Percentiles rank a stretch among this genome's conserved stretches.
These are phyloP conservation scores for Aspergillus incahuasiensis DNA, from an alignment of 495 filamentous ascomycete species.

Conservation along the genomic window DNA sequence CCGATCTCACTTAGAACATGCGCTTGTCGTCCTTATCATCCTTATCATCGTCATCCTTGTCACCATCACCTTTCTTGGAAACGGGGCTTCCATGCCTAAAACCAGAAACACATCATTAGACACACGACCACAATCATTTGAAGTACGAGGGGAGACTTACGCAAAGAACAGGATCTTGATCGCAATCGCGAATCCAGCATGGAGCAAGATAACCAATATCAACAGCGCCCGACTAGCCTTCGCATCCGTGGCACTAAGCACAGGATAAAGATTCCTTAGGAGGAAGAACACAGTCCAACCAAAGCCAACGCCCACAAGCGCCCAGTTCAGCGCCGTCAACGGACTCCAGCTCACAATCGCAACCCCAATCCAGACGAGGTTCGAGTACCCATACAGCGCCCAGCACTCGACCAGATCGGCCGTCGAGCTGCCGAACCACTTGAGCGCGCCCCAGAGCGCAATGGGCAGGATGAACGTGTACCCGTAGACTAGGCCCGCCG, in stretches of 20 bases:
- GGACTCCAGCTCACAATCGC: slow-evolving; percentile 87
- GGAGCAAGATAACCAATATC: slow-evolving; percentile 74
- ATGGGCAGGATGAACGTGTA: slow-evolving; percentile 84
- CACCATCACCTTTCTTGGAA: slow-evolving; percentile 46
- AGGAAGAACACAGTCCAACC: slow-evolving; percentile 81
- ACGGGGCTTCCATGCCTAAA: slow-evolving; percentile 60
- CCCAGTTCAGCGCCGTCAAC: slow-evolving; percentile 79
- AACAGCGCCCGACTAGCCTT: slow-evolving; percentile 87
- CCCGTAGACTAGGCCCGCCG: slow-evolving; percentile 86
- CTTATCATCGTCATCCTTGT: slow-evolving; percentile 24
- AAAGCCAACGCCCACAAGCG: slow-evolving; percentile 89
- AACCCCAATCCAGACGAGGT: slow-evolving; percentile 94
- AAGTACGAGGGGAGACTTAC: slow-evolving; percentile 28
- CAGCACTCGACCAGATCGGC: slow-evolving; percentile 78
- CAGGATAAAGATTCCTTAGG: slow-evolving; percentile 86
- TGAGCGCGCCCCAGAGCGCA: slow-evolving; percentile 79
- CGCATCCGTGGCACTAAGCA: slow-evolving; percentile 85
- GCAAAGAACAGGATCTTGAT: slow-evolving; percentile 98
- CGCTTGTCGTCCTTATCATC: slow-evolving; percentile 26
- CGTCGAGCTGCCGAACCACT: slow-evolving; percentile 91
- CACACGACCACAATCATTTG: not conserved
- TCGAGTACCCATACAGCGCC: slow-evolving; percentile 91
- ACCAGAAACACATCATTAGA: slow-evolving; percentile 26
- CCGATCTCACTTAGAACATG: slow-evolving; percentile 22
- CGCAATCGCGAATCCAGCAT: slow-evolving; percentile 81